Evolutionary conservation across 2,329 filamentous ascomycete genomes (phyloP).

Genomic region (Cladorrhinum sp.): DNA sequence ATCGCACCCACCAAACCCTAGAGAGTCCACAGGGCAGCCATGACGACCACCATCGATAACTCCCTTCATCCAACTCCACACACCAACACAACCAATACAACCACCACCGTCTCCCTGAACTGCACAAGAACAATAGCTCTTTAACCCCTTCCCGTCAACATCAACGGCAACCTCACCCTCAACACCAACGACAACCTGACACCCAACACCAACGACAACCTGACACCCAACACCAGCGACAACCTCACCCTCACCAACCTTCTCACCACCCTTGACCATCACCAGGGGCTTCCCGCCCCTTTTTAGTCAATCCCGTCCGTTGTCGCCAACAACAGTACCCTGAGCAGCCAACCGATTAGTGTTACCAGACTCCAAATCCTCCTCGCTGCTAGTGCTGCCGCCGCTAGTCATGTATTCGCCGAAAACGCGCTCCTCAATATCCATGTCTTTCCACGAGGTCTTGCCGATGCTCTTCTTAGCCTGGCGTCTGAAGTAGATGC

Average conservation of each 20-base stretch:
- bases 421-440: constrained; percentile 28
- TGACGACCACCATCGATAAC: neutral
- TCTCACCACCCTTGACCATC: constrained; percentile 9
- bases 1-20: neutral
- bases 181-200: neutral
- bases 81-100: neutral
- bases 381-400: constrained; percentile 1
- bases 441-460: constrained; percentile 26
- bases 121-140: neutral
- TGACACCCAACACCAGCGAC: neutral
- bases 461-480: constrained; percentile 17
- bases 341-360: neutral
- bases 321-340: neutral
- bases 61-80: neutral
- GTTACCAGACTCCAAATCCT: neutral
- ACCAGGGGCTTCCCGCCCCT: constrained; percentile 30
- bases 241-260: neutral
- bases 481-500: constrained; percentile 19
- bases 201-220: neutral
- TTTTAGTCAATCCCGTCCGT: constrained; percentile 27
- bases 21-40: neutral
- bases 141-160: neutral
- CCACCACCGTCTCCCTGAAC: no score
- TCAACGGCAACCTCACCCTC: neutral
- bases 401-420: constrained; percentile 22